Conservation (phyloP, 1,284 basidiomycete genomes). For the Prillingera fragicola region DNA sequence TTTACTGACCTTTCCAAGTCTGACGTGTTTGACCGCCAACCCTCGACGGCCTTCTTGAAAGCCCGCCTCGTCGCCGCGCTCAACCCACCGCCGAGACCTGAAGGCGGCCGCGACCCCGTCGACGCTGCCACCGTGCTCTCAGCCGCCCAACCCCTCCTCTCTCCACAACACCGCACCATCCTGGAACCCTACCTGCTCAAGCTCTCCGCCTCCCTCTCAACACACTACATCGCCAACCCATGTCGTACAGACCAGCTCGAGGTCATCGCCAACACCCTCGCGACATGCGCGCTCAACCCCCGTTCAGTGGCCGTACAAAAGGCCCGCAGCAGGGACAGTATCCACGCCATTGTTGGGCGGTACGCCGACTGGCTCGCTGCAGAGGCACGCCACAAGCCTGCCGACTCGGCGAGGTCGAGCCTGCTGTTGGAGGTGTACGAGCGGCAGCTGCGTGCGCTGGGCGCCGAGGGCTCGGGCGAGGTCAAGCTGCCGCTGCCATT, state of each 20-base stretch:
- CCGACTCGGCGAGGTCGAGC: not conserved
- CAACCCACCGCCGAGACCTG: not conserved
- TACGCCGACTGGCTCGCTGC: slow-evolving; percentile 11
- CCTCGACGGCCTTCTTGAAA: slow-evolving; percentile 5
- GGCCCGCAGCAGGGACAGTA: not conserved
- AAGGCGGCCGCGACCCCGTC: not conserved
- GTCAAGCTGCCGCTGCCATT: slow-evolving; percentile 2
- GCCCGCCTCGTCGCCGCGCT: slow-evolving; percentile 11
- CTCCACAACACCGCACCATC: not conserved
- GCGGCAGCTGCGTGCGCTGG: slow-evolving; percentile 5
- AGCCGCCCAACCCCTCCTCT: not conserved
- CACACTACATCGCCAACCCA: slow-evolving; percentile 3
- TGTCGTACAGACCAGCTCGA: slow-evolving; percentile 2
- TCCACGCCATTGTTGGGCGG: not conserved
- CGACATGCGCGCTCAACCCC: slow-evolving; percentile 6
- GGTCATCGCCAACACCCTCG: slow-evolving; percentile 2
- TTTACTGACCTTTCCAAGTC: not conserved
- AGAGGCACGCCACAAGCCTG: slow-evolving; percentile 4
- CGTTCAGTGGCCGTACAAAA: not conserved
- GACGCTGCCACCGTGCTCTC: not conserved
- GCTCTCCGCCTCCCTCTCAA: slow-evolving; percentile 5
- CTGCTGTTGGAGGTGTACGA: slow-evolving; percentile 6
- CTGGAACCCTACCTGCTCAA: slow-evolving; percentile 5
- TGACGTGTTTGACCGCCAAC: not conserved
- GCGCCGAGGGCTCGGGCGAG: not conserved